Percentiles rank a stretch among this genome's conserved stretches.
Evolutionary conservation across 352 stramenopile genomes (phyloP).

Genomic region (Aphanomyces invadans): DNA sequence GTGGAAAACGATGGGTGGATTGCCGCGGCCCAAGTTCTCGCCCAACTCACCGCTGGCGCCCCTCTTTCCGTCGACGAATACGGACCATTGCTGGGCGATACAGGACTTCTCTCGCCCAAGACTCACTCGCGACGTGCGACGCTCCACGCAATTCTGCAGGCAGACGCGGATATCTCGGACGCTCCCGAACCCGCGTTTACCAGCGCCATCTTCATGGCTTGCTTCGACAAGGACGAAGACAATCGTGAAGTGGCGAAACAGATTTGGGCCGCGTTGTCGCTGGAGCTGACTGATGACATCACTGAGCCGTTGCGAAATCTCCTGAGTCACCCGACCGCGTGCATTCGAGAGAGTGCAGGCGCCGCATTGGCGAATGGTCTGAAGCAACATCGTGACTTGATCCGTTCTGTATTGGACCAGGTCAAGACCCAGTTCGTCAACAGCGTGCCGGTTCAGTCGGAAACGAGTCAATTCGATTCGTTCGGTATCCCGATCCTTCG

Average conservation of each 20-base stretch:
- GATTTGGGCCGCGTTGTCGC: slow-evolving; percentile 53
- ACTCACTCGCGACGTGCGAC: slow-evolving; percentile 44
- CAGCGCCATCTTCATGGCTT: slow-evolving; percentile 52
- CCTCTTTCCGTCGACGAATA: slow-evolving; percentile 54
- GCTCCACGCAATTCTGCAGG: slow-evolving; percentile 52
- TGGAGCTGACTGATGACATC: slow-evolving; percentile 48
- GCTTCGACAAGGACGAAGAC: slow-evolving; percentile 54
- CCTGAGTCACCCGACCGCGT: slow-evolving; percentile 61
- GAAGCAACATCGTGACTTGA: slow-evolving; percentile 65
- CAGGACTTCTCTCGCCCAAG: slow-evolving; percentile 58
- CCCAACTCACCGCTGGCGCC: slow-evolving; percentile 48
- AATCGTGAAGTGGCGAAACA: slow-evolving; percentile 52
- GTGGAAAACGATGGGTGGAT: slow-evolving; percentile 51
- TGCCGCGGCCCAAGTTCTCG: slow-evolving; percentile 42
- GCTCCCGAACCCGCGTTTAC: slow-evolving; percentile 37
- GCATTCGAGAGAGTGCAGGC: slow-evolving; percentile 70
- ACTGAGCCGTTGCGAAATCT: slow-evolving; percentile 55
- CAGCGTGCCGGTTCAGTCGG: slow-evolving; percentile 20
- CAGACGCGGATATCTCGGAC: slow-evolving; percentile 41
- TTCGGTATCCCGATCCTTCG: slow-evolving; percentile 70
- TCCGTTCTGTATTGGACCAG: slow-evolving; percentile 57
- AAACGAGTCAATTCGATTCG: slow-evolving; percentile 48
- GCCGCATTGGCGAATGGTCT: slow-evolving; percentile 74
- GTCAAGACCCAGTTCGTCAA: slow-evolving; percentile 53
- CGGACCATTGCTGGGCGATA: slow-evolving; percentile 55